phyloP scores from a whole-genome alignment of 768 basidiomycete genomes.

The Tricholoma bakamatsutake region DNA sequence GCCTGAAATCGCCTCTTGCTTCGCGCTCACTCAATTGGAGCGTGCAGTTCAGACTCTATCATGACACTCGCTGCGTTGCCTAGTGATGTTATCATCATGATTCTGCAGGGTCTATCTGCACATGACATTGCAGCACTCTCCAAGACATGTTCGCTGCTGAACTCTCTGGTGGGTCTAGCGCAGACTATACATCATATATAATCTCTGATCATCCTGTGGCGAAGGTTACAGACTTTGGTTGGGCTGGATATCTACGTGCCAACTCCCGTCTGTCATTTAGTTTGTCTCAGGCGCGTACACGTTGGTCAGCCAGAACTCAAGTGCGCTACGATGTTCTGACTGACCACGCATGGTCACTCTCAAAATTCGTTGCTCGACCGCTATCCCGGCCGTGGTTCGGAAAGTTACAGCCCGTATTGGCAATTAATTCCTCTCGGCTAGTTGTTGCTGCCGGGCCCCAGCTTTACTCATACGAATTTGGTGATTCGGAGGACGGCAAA shows the following conservation, averaged over 20 bases:
- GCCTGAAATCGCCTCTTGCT: neutral
- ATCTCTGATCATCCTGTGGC: neutral
- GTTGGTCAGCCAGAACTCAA: slow-evolving; percentile 39
- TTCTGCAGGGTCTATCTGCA: slow-evolving; percentile 40
- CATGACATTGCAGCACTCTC: slow-evolving; percentile 38
- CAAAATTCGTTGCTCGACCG: slow-evolving; percentile 56
- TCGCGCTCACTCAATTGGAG: neutral
- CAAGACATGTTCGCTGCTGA: slow-evolving; percentile 31
- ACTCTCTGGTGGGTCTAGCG: slow-evolving; percentile 38
- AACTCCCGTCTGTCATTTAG: slow-evolving; percentile 53
- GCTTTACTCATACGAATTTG: slow-evolving; percentile 55
- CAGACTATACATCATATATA: neutral
- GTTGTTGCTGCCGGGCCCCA: slow-evolving; percentile 54
- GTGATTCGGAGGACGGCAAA: slow-evolving; percentile 18
- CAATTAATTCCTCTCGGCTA: slow-evolving; percentile 48
- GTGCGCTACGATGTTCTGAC: slow-evolving; percentile 47
- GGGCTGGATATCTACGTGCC: slow-evolving; percentile 43
- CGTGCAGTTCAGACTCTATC: slow-evolving; percentile 4
- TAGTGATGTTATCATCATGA: slow-evolving; percentile 48
- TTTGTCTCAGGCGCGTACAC: slow-evolving; percentile 33
- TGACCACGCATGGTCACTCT: slow-evolving; percentile 47
- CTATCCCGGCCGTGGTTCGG: slow-evolving; percentile 53
- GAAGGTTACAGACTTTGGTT: slow-evolving; percentile 60
- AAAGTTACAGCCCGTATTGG: slow-evolving; percentile 51
- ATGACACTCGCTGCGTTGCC: slow-evolving; percentile 36